Evolutionary conservation across 2,329 filamentous ascomycete species (phyloP), one percentile per base, ranked within the genome.

Genomic region (Alternaria arborescens): DNA sequence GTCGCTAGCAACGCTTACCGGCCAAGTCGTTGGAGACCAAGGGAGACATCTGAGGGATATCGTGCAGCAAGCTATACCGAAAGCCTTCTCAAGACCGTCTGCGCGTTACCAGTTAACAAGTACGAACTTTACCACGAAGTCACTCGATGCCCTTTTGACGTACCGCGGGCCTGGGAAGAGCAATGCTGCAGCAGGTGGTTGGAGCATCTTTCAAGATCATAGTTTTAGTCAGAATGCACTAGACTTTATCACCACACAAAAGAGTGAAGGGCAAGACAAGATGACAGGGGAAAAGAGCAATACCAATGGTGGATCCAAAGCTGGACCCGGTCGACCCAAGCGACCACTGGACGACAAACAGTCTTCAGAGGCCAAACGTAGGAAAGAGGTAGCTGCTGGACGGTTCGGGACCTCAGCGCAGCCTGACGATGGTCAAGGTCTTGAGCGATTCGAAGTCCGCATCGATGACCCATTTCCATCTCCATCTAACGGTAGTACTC

Each of bases 31-130:
- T 6, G 73, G 76, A 0, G 71, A 70, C 18, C 73, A 75, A 44
- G 72, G 74, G 6, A 78, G 86, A 51, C 90, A 87, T 67, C 80
- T 95, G 26, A 87, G 89, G 55, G 87, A 86, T 40, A 82, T 95
- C 4, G 87, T 96, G 5, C 83, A 93, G 30, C 89, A 93, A 62
- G 91, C 91, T 2, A 88, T 97, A 8, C 92, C 93, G 0, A 93
- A 92, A 71, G 93, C 93, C 0, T 84, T 97, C 12, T 95, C 92
- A 0, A 85, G 88, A 14, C 91, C 91, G 0, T 86, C 90, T 30
- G 86, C 90, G 63, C 85, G 93, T 30, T 94, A 91, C 67, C 85
- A 87, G 0, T 81, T 97, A 1, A 86, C 88, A 62, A 78, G 86
- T 5, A 92, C 91, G 2, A 88, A 85, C 50, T 82, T 97, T 20